A percentile compares a stretch with the other conserved stretches of the same genome.
Evolutionary conservation across 345 rosid genomes (phyloP).

Genomic region (Euphorbia pulcherrima): DNA sequence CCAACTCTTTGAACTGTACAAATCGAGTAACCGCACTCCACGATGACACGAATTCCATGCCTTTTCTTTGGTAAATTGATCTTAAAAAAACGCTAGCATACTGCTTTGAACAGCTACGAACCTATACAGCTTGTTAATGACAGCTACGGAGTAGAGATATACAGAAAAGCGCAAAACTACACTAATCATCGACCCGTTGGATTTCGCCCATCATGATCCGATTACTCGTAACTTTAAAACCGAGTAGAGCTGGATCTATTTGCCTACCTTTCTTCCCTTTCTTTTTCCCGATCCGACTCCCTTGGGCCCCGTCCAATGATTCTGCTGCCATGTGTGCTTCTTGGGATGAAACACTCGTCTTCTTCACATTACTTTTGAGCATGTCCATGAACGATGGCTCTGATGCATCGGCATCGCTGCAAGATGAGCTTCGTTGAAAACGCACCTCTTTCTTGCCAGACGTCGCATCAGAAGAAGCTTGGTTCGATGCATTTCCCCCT

Average conservation of each 20-base stretch:
- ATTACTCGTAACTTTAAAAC: slow-evolving; percentile 30
- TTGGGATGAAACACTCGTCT: slow-evolving; percentile 19
- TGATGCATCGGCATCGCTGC: slow-evolving; percentile 39
- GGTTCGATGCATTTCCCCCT: slow-evolving; percentile 21
- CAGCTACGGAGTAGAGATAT: slow-evolving; percentile 10
- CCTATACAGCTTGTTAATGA: slow-evolving; percentile 31
- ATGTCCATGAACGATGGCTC: slow-evolving; percentile 79
- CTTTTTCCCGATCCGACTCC: slow-evolving; percentile 37
- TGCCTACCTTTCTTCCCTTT: slow-evolving; percentile 30
- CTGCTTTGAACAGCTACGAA: neutral
- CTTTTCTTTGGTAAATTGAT: too few relatives aligned
- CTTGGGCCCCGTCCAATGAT: slow-evolving; percentile 23
- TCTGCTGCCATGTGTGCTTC: slow-evolving; percentile 12
- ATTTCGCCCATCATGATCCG: slow-evolving; percentile 32
- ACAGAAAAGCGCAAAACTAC: neutral
- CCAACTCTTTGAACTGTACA: too few relatives aligned
- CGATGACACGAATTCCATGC: too few relatives aligned
- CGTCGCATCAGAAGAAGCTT: slow-evolving; percentile 19
- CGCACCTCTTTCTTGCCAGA: slow-evolving; percentile 43
- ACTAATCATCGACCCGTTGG: slow-evolving; percentile 40
- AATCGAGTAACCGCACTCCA: too few relatives aligned
- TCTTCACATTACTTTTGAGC: slow-evolving; percentile 50
- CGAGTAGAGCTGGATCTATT: slow-evolving; percentile 30
- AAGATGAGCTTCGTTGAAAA: slow-evolving; percentile 46
- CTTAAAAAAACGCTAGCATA: too few relatives aligned